Evolutionary conservation across 2,329 filamentous ascomycete species (phyloP).

Genomic region (Aspergillus pseudotamarii): DNA sequence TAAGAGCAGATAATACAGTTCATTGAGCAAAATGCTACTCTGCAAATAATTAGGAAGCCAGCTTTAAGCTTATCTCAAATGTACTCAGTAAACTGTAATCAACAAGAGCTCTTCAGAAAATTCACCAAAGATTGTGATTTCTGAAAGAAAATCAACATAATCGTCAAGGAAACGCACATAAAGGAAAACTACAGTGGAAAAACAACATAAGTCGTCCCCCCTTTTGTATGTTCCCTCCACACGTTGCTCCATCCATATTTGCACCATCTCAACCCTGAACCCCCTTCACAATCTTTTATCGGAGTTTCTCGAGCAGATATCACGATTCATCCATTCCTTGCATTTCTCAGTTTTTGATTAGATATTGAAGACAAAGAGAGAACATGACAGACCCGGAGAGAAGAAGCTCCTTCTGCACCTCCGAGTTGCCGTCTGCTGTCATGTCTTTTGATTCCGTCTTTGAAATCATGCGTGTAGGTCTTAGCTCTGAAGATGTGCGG

Average conservation of each 20-base stretch:
- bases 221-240: not conserved
- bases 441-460: constrained; percentile 17
- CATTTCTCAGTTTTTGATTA: not conserved
- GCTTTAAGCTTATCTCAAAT: not conserved
- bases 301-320: not conserved
- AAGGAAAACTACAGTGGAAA: not conserved
- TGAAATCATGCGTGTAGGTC: constrained; percentile 8
- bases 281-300: not conserved
- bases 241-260: not conserved
- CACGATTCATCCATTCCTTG: not conserved
- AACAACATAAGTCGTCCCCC: not conserved
- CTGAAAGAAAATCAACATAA: not conserved
- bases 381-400: not conserved
- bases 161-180: not conserved
- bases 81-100: not conserved
- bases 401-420: constrained; percentile 21
- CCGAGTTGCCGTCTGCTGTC: constrained; percentile 15
- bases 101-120: not conserved
- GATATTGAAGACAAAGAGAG: not conserved
- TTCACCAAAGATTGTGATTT: not conserved
- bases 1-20: not conserved
- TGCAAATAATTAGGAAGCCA: not conserved
- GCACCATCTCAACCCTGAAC: not conserved
- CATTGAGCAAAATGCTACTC: not conserved
- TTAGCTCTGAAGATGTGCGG: not conserved